A percentile compares a stretch with the other conserved stretches of the same genome.
phyloP scores from a whole-genome alignment of 345 rosid species.

The Hibiscus trionum region DNA sequence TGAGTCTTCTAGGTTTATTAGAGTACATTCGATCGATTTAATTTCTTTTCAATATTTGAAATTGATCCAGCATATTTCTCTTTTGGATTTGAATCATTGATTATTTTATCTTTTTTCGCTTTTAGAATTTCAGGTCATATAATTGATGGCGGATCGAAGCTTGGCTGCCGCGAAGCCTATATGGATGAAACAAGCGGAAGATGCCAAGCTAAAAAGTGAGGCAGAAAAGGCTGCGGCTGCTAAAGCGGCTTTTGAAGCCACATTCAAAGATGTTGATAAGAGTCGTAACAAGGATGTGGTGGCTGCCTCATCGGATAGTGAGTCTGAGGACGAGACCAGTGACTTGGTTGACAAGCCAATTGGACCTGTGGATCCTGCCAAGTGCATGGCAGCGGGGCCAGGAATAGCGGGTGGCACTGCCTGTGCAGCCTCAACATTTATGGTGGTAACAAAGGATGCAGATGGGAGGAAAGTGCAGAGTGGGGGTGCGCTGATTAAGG shows the following conservation, averaged over 20 bases:
- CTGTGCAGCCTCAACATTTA: constrained; percentile 69
- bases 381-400: constrained; percentile 82
- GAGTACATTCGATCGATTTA: not conserved
- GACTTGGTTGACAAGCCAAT: constrained; percentile 66
- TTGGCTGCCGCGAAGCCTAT: constrained; percentile 47
- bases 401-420: constrained; percentile 98
- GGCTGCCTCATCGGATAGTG: constrained; percentile 56
- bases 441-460: constrained; percentile 71
- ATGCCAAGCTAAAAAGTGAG: constrained; percentile 80
- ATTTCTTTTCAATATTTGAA: not conserved
- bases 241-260: constrained; percentile 93
- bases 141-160: constrained; percentile 46
- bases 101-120: not conserved
- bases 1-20: not conserved
- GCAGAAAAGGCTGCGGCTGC: constrained; percentile 94
- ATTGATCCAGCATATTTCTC: not conserved
- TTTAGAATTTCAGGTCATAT: not conserved
- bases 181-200: constrained; percentile 98
- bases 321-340: constrained; percentile 55
- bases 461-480: constrained; percentile 79
- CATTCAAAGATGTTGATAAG: constrained; percentile 59
- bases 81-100: not conserved
- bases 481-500: constrained; percentile 73
- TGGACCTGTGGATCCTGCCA: constrained; percentile 83
- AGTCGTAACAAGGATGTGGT: constrained; percentile 32